A percentile compares a stretch with the other conserved stretches of the same genome.
Conservation (phyloP, 1,284 basidiomycete species). For the Chiua sp. region DNA sequence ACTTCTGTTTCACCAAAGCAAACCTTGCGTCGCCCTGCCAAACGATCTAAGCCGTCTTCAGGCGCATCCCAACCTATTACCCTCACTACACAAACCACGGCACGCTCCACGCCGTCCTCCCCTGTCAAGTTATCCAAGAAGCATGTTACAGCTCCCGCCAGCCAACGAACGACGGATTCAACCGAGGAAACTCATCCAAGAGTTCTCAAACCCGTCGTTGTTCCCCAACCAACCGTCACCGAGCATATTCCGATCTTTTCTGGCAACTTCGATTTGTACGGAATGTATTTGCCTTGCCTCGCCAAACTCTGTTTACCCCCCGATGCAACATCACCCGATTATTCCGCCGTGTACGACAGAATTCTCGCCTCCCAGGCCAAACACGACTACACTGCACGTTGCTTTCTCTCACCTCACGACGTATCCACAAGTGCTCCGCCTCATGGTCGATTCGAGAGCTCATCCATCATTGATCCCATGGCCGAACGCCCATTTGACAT, state of each 20-base stretch:
- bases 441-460: conserved; percentile 30
- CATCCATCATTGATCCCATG: conserved; percentile 40
- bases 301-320: conserved; percentile 36
- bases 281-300: conserved; percentile 43
- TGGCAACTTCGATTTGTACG: conserved; percentile 48
- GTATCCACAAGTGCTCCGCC: conserved; percentile 16
- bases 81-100: conserved; percentile 2
- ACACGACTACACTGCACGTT: conserved; percentile 41
- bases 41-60: conserved; percentile 17
- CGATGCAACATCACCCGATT: conserved; percentile 32
- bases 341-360: conserved; percentile 39
- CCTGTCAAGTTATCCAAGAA: conserved; percentile 17
- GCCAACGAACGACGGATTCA: background rate
- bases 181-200: conserved; percentile 2
- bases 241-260: conserved; percentile 20
- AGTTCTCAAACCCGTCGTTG: conserved; percentile 10
- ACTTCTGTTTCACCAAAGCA: conserved; percentile 7
- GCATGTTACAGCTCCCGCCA: background rate
- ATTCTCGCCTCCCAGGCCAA: conserved; percentile 45
- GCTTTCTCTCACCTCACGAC: conserved; percentile 27
- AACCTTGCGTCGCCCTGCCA: conserved; percentile 20
- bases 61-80: conserved; percentile 18
- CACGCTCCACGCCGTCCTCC: conserved; percentile 12
- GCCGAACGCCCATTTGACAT: conserved; percentile 40
- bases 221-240: conserved; percentile 9